Evolutionary conservation across 2,329 filamentous ascomycete genomes (phyloP), one percentile per base, ranked within the genome.

Genomic region (Sporothrix luriei): DNA sequence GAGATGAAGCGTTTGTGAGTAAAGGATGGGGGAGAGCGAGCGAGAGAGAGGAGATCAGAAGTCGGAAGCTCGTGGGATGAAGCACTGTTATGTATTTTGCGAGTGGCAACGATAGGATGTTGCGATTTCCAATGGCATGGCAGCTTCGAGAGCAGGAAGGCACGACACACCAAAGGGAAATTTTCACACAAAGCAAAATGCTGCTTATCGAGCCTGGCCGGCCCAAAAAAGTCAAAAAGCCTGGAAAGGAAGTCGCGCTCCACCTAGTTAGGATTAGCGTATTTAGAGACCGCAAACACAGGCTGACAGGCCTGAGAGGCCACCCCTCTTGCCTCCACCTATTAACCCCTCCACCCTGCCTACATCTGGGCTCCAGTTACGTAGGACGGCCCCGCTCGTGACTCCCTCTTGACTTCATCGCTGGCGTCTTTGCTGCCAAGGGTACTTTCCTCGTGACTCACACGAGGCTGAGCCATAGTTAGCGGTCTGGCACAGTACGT

Each of bases 381-480:
- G 10, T 16, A 55, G 51, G 51, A 16, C 26, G 57, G 33, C 13
- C 48, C 59, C 68, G 59, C 57, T 24, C 29, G 46, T 70, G 68
- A 70, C 68, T 70, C 62, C 26, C 59, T 40, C 54, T 40, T 62
- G 33, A 38, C 40, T 26, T 26, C 26, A 16, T 16, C 10, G 38
- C 21, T 16, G 21, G n/a, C 21, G 40, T 46, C 19, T 62, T n/a
- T 9, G 54, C 6, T 49, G 33, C 13, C 10, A 38, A 14, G 21
- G 19, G 29, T 16, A n/a, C 29, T 14, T 59, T 14, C 19, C 49
- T 11, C 64, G 51, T 71, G 70, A 71, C 64, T 71, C 70, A 71
- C 67, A 69, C 70, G 68, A 71, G 70, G 70, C 70, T 71, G 70
- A 69, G 68, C 14, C 40, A 19, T 16, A 11, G 29, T 38, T 66